A percentile compares a stretch with the other conserved stretches of the same genome.
These are phyloP conservation scores for Pseudocercospora fuligena DNA, from an alignment of 2,329 filamentous ascomycete genomes.

Conservation along the genomic window DNA sequence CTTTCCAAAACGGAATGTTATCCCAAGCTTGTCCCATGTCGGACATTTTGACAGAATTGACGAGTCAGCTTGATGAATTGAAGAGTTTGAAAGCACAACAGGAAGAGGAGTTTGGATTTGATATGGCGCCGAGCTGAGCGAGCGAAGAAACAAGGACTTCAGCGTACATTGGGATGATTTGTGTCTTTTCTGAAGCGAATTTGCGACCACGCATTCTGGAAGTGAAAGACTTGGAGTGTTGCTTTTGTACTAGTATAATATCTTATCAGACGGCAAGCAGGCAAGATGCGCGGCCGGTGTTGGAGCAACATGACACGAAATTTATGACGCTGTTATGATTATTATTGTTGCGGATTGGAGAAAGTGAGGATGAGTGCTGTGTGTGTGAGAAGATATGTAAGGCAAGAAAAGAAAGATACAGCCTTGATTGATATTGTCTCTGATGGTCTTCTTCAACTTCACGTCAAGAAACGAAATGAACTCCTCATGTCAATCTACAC, in stretches of 20 bases:
- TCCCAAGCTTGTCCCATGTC: constrained; percentile 79
- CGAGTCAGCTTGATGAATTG: constrained; percentile 67
- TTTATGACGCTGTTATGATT: background rate
- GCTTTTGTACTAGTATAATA: background rate
- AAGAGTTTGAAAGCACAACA: constrained; percentile 43
- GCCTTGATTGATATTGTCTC: background rate
- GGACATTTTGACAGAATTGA: constrained; percentile 68
- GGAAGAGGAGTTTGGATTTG: constrained; percentile 8
- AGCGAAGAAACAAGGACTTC: background rate
- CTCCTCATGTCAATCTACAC: background rate
- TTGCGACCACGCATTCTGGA: no score
- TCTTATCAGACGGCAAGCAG: background rate
- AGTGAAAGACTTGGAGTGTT: background rate
- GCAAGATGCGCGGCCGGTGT: no score
- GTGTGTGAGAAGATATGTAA: background rate
- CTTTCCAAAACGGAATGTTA: constrained; percentile 69
- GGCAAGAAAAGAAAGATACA: background rate
- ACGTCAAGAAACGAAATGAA: no score
- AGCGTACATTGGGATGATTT: background rate
- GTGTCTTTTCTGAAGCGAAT: no score
- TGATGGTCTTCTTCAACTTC: no score
- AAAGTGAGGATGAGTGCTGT: background rate
- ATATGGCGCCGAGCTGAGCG: background rate
- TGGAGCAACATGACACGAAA: background rate
- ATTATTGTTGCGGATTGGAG: background rate